Evolutionary conservation across 805 yeast species (phyloP).

Genomic region (Saccharomycopsis vini): DNA sequence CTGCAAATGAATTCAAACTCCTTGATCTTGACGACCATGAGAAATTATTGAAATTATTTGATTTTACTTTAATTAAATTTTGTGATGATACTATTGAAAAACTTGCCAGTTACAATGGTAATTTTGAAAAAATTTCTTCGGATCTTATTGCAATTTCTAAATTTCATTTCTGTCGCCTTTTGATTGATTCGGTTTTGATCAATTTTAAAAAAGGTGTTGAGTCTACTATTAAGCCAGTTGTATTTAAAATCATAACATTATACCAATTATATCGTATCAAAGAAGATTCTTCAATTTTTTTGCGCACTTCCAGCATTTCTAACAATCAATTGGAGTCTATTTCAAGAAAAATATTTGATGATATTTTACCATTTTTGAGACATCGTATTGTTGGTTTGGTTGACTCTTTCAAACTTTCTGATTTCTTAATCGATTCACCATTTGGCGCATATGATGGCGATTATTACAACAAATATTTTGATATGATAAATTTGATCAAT

Average conservation of each 20-base stretch:
- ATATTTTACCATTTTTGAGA: slow-evolving; percentile 44
- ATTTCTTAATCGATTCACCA: slow-evolving; percentile 72
- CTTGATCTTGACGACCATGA: slow-evolving; percentile 25
- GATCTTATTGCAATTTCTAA: slow-evolving; percentile 37
- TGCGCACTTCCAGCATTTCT: slow-evolving; percentile 51
- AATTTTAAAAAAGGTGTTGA: slow-evolving; percentile 27
- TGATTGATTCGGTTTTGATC: slow-evolving; percentile 32
- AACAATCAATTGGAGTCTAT: slow-evolving; percentile 31
- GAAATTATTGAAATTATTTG: slow-evolving; percentile 31
- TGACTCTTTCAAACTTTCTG: slow-evolving; percentile 77
- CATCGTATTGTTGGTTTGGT: slow-evolving; percentile 68
- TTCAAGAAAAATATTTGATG: slow-evolving; percentile 35
- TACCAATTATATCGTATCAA: slow-evolving; percentile 64
- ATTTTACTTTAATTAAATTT: slow-evolving; percentile 33
- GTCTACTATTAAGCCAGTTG: slow-evolving; percentile 39
- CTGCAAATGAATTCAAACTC: background rate
- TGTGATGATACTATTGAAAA: slow-evolving; percentile 18
- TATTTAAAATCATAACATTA: slow-evolving; percentile 48
- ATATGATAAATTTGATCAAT: slow-evolving; percentile 46
- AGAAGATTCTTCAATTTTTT: slow-evolving; percentile 60
- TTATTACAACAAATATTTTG: slow-evolving; percentile 70
- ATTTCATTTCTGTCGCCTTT: slow-evolving; percentile 42
- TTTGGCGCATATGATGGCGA: slow-evolving; percentile 78
- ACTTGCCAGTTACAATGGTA: slow-evolving; percentile 21
- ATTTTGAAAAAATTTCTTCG: slow-evolving; percentile 6